Percentiles rank a stretch among this genome's conserved stretches.
phyloP scores from a whole-genome alignment of 768 basidiomycete species.

The Sarcomyxa edulis region DNA sequence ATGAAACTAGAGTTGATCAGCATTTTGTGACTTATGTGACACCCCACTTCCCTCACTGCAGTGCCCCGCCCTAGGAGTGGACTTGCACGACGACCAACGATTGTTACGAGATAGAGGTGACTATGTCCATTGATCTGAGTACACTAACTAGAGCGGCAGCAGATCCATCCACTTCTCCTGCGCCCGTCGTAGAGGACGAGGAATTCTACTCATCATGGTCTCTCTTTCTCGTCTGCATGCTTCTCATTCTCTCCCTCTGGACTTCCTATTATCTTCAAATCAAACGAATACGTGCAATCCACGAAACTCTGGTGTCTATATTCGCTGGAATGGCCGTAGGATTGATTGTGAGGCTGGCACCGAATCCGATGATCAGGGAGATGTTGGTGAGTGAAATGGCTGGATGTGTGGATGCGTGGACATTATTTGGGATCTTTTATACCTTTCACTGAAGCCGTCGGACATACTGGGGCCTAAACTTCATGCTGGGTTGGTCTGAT shows the following conservation, averaged over 20 bases:
- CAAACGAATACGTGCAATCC: conserved; percentile 89
- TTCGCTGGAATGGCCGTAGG: conserved; percentile 97
- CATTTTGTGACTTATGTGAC: too few species aligned
- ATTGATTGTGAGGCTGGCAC: conserved; percentile 81
- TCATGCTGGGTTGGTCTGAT: too few species aligned
- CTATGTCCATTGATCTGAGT: conserved; percentile 32
- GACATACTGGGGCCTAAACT: too few species aligned
- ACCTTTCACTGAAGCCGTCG: too few species aligned
- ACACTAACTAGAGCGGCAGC: conserved; percentile 27
- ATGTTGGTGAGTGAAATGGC: conserved; percentile 75
- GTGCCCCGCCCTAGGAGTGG: too few species aligned
- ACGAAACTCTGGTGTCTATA: conserved; percentile 94
- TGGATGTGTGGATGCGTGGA: background rate
- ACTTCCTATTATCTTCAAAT: conserved; percentile 98
- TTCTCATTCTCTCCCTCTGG: conserved; percentile 91
- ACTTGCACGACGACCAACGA: too few species aligned
- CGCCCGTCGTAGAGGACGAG: conserved; percentile 62
- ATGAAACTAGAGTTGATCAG: too few species aligned
- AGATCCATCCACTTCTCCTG: conserved; percentile 21
- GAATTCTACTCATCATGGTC: conserved; percentile 93
- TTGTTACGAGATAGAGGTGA: too few species aligned
- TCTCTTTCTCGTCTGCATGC: conserved; percentile 86
- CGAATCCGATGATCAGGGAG: conserved; percentile 91
- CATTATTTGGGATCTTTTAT: too few species aligned
- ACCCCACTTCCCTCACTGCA: too few species aligned